A percentile compares a stretch with the other conserved stretches of the same genome.
These are phyloP conservation scores for Trichoderma gracile DNA, from an alignment of 2,329 filamentous ascomycete species.

Conservation along the genomic window DNA sequence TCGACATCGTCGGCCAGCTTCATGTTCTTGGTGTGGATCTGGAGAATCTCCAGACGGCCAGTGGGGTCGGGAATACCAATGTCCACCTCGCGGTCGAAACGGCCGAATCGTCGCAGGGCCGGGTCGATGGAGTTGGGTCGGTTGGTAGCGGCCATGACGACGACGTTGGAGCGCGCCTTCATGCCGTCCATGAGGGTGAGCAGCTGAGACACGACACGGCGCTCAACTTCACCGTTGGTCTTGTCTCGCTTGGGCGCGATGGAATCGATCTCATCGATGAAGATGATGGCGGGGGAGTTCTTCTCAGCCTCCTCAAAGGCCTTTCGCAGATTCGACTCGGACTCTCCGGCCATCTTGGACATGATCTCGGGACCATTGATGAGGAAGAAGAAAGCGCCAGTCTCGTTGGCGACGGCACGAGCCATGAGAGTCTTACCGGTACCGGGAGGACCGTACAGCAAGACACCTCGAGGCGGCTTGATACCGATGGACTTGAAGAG, in stretches of 20 bases:
- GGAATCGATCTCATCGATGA: conserved; percentile 99
- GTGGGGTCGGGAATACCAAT: conserved; percentile 98
- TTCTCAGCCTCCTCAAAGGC: conserved; percentile 99
- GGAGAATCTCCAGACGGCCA: conserved; percentile 96
- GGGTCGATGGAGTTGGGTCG: conserved; percentile 98
- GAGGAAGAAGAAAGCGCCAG: conserved; percentile 97
- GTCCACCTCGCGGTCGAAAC: conserved; percentile 98
- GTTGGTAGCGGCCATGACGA: conserved; percentile 99
- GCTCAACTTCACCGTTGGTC: conserved; percentile 98
- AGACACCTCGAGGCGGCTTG: conserved; percentile 96
- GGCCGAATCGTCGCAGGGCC: conserved; percentile 93
- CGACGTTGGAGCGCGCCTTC: conserved; percentile 98
- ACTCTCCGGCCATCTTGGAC: conserved; percentile 99
- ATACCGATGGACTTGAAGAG: conserved; percentile 99
- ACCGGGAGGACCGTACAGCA: conserved; percentile 95
- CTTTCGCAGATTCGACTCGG: conserved; percentile 95
- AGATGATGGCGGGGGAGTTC: conserved; percentile 98
- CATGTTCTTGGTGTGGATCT: conserved; percentile 99
- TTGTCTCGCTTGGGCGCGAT: conserved; percentile 99
- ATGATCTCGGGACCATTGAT: conserved; percentile 99
- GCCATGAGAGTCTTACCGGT: conserved; percentile 99
- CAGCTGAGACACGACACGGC: conserved; percentile 96
- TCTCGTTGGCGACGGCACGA: conserved; percentile 97
- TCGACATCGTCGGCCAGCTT: conserved; percentile 97
- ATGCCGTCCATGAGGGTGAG: conserved; percentile 99